These are phyloP conservation scores for Sphagnum magellanicum DNA, from an alignment of 228 moss, liverwort and hornwort genomes.

Conservation along the genomic window DNA sequence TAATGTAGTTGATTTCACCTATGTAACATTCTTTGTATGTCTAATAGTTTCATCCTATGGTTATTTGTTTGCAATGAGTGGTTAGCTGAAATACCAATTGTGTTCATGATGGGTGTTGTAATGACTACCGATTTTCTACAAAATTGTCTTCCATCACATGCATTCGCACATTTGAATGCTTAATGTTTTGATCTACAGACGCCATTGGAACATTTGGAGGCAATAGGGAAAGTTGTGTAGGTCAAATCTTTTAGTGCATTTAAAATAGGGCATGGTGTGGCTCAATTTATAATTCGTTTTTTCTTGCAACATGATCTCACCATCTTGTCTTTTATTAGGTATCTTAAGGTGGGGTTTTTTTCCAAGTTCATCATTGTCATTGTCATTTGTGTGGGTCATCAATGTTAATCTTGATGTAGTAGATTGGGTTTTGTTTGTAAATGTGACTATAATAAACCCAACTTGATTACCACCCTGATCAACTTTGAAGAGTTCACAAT, in stretches of 20 bases:
- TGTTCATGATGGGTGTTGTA: slow-evolving; percentile 79
- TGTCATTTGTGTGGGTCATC: no score
- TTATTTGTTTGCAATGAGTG: slow-evolving; percentile 62
- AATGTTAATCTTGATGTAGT: no score
- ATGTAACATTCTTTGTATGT: not conserved
- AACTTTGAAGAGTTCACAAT: no score
- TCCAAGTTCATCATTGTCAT: no score
- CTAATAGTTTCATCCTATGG: not conserved
- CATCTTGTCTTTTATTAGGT: slow-evolving; percentile 69
- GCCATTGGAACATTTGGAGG: slow-evolving; percentile 61
- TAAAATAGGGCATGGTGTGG: slow-evolving; percentile 60
- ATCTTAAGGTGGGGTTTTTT: slow-evolving; percentile 74
- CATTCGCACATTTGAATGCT: slow-evolving; percentile 58
- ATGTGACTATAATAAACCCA: no score
- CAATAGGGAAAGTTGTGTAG: slow-evolving; percentile 59
- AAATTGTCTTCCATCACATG: slow-evolving; percentile 65
- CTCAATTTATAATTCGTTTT: slow-evolving; percentile 54
- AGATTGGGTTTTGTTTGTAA: no score
- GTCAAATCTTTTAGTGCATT: slow-evolving; percentile 82
- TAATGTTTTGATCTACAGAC: slow-evolving; percentile 70
- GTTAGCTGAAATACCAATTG: slow-evolving; percentile 69
- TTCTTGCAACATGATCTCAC: slow-evolving; percentile 78
- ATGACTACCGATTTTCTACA: slow-evolving; percentile 64
- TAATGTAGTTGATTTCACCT: not conserved
- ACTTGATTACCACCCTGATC: no score